Conservation (phyloP, 164 flowering plant genomes). For the Stephania japonica region DNA sequence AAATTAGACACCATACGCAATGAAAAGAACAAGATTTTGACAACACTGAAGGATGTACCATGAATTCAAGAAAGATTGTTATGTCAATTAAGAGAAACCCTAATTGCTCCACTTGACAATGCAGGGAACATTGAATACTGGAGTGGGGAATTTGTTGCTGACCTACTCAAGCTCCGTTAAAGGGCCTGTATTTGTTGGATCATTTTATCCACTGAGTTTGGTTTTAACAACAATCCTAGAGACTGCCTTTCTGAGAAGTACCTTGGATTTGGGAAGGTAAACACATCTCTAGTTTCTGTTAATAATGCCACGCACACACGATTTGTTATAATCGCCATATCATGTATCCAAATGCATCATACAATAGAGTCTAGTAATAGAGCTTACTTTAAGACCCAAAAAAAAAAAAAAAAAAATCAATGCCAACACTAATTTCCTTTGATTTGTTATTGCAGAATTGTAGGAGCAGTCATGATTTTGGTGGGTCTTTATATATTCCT, state of each 20-base stretch:
- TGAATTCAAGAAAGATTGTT: background rate
- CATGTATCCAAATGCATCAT: no score
- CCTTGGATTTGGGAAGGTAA: background rate
- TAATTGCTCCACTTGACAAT: background rate
- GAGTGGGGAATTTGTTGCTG: constrained; percentile 14
- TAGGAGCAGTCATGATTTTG: background rate
- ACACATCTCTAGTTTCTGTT: background rate
- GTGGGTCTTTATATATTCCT: background rate
- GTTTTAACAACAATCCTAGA: background rate
- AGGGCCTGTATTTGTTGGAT: constrained; percentile 20
- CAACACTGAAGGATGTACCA: no score
- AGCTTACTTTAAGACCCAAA: no score
- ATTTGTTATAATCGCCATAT: no score
- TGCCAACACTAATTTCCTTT: background rate
- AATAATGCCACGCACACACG: no score
- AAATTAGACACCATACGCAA: no score
- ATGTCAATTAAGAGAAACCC: background rate
- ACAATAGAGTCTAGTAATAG: no score
- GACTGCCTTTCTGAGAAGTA: background rate
- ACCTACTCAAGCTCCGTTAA: constrained; percentile 14
- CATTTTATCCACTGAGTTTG: constrained; percentile 14
- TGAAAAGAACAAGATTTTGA: no score
- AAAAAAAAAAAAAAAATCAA: no score
- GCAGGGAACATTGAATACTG: constrained; percentile 19
- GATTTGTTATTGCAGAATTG: background rate